Percentiles rank a stretch among this genome's conserved stretches.
Conservation (phyloP, 2,329 filamentous ascomycete species). For the Tolypocladium capitatum region DNA sequence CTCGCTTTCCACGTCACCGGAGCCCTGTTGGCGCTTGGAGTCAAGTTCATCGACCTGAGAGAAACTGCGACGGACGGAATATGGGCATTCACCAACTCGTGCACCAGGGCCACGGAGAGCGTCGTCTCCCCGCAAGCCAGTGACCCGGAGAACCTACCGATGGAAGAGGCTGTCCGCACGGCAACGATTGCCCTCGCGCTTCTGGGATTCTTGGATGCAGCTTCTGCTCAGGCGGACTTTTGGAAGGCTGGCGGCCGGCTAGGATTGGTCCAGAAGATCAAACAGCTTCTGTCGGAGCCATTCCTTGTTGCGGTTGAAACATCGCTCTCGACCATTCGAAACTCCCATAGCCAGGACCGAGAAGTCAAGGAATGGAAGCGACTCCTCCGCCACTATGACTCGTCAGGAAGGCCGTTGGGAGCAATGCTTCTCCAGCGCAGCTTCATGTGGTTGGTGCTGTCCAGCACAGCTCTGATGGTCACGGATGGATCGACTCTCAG, state of each 20-base stretch:
- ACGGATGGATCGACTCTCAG: slow-evolving; percentile 46
- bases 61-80: slow-evolving; percentile 53
- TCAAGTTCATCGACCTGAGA: slow-evolving; percentile 56
- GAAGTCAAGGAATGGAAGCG: slow-evolving; percentile 75
- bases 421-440: slow-evolving; percentile 84
- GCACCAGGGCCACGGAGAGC: slow-evolving; percentile 46
- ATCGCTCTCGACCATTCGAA: slow-evolving; percentile 79
- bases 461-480: slow-evolving; percentile 62
- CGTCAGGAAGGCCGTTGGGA: slow-evolving; percentile 66
- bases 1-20: slow-evolving; percentile 66
- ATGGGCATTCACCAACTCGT: slow-evolving; percentile 59
- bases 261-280: slow-evolving; percentile 57
- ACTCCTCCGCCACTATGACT: slow-evolving; percentile 70
- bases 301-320: slow-evolving; percentile 82
- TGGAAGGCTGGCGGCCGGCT: slow-evolving; percentile 68
- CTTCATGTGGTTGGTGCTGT: slow-evolving; percentile 73
- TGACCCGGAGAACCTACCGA: slow-evolving; percentile 42
- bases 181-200: slow-evolving; percentile 72
- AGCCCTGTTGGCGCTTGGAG: slow-evolving; percentile 70
- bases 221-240: slow-evolving; percentile 63
- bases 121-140: slow-evolving; percentile 39
- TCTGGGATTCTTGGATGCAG: slow-evolving; percentile 80
- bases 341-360: slow-evolving; percentile 53
- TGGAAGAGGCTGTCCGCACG: slow-evolving; percentile 54
- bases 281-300: slow-evolving; percentile 63